These are phyloP conservation scores for Claviceps arundinis DNA, from an alignment of 2,329 filamentous ascomycete genomes.

Conservation along the genomic window DNA sequence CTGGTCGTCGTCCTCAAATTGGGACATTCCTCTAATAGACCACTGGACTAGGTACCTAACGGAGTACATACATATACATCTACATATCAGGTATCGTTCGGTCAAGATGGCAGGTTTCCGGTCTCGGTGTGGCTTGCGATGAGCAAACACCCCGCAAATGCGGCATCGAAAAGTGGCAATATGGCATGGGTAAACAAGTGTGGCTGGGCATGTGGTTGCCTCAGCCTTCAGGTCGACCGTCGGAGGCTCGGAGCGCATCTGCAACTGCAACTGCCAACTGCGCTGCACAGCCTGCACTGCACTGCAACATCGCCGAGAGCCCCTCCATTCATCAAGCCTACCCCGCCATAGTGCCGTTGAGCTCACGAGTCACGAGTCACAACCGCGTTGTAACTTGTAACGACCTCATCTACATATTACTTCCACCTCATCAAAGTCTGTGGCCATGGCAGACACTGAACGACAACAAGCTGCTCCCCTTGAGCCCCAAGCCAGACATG, in stretches of 20 bases:
- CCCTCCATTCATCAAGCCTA: background rate
- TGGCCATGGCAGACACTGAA: constrained; percentile 41
- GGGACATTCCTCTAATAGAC: too few relatives aligned
- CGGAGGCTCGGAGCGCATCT: background rate
- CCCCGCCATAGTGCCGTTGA: background rate
- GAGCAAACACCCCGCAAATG: too few relatives aligned
- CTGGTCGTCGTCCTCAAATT: too few relatives aligned
- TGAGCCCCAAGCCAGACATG: constrained; percentile 37
- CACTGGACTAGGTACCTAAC: too few relatives aligned
- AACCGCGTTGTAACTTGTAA: background rate
- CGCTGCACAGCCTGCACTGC: background rate
- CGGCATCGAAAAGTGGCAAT: too few relatives aligned
- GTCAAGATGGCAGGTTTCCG: too few relatives aligned
- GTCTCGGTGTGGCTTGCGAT: too few relatives aligned
- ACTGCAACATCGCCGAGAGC: background rate
- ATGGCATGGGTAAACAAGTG: too few relatives aligned
- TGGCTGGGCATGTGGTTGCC: too few relatives aligned
- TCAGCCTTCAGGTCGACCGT: too few relatives aligned
- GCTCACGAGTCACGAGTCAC: constrained; percentile 1
- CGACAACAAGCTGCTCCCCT: constrained; percentile 28
- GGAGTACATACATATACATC: too few relatives aligned
- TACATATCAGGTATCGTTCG: too few relatives aligned
- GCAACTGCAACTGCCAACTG: background rate
- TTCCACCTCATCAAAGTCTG: constrained; percentile 10
- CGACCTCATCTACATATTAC: background rate